Evolutionary conservation across 1,284 basidiomycete genomes (phyloP).

Genomic region (Tausonia pullulans): DNA sequence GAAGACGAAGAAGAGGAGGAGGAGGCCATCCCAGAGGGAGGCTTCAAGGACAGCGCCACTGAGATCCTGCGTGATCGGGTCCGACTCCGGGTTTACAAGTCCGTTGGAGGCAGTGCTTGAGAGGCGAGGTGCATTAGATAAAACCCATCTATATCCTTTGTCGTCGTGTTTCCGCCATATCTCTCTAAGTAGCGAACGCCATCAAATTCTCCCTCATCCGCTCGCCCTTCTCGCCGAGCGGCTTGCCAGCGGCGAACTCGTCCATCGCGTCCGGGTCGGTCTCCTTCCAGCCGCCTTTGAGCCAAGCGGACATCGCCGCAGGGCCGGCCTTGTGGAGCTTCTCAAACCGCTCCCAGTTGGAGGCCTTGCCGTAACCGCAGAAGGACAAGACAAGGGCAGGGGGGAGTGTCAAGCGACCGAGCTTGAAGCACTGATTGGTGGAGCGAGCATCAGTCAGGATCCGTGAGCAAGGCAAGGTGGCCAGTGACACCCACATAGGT

Average conservation of each 20-base stretch:
- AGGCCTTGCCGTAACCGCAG: conserved; percentile 7
- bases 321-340: not conserved
- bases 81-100: conserved; percentile 9
- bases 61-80: conserved; percentile 12
- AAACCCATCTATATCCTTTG: not conserved
- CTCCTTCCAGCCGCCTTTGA: conserved; percentile 17
- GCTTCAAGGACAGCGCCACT: conserved; percentile 6
- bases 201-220: not conserved
- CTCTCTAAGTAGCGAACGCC: not conserved
- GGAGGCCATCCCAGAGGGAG: not conserved
- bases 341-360: conserved; percentile 4
- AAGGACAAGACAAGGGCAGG: conserved; percentile 32
- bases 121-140: not conserved
- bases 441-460: too few species aligned
- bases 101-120: conserved; percentile 5
- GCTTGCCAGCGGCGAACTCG: not conserved
- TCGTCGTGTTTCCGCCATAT: not conserved
- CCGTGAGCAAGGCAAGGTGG: too few species aligned
- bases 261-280: conserved; percentile 3
- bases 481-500: too few species aligned
- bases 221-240: not conserved
- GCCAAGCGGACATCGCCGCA: not conserved
- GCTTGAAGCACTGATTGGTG: conserved; percentile 47
- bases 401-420: conserved; percentile 57
- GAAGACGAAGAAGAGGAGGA: conserved; percentile 33